phyloP scores from a whole-genome alignment of 2,329 filamentous ascomycete species.

The Clonostachys rhizophaga region DNA sequence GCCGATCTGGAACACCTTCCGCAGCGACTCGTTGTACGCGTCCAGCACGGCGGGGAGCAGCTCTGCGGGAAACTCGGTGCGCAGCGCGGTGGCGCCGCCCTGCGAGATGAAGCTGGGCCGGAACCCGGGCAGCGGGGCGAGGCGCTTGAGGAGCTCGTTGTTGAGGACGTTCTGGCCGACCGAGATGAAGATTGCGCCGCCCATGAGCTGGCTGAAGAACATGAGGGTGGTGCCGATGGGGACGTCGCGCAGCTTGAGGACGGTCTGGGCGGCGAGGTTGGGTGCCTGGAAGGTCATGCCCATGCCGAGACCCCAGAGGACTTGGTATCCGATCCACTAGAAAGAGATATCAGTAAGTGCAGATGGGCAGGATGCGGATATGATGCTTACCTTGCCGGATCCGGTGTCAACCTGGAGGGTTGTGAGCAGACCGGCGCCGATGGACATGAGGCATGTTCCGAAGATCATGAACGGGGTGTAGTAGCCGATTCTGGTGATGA shows the following conservation, averaged over 20 bases:
- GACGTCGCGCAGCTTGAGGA: conserved; percentile 45
- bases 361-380: too few relatives aligned
- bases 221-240: conserved; percentile 49
- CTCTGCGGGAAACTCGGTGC: conserved; percentile 12
- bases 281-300: conserved; percentile 47
- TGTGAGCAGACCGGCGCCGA: conserved; percentile 28
- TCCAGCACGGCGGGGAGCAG: conserved; percentile 49
- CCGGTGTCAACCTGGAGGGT: neutral
- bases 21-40: conserved; percentile 63
- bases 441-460: conserved; percentile 10
- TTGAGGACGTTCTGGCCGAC: conserved; percentile 51
- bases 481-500: conserved; percentile 51
- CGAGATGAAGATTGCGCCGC: conserved; percentile 52
- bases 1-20: conserved; percentile 57
- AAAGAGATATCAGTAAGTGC: conserved; percentile 6
- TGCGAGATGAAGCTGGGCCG: conserved; percentile 34
- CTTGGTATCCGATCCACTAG: conserved; percentile 7
- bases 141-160: conserved; percentile 30
- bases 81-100: conserved; percentile 56
- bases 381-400: neutral
- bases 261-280: conserved; percentile 50
- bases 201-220: conserved; percentile 55
- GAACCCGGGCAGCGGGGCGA: conserved; percentile 23
- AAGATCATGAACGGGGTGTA: conserved; percentile 46
- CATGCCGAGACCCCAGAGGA: conserved; percentile 32